Evolutionary conservation across 225 moss, liverwort and hornwort genomes (phyloP), one percentile per base, ranked within the genome.

Genomic region (Physcomitrium patens): DNA sequence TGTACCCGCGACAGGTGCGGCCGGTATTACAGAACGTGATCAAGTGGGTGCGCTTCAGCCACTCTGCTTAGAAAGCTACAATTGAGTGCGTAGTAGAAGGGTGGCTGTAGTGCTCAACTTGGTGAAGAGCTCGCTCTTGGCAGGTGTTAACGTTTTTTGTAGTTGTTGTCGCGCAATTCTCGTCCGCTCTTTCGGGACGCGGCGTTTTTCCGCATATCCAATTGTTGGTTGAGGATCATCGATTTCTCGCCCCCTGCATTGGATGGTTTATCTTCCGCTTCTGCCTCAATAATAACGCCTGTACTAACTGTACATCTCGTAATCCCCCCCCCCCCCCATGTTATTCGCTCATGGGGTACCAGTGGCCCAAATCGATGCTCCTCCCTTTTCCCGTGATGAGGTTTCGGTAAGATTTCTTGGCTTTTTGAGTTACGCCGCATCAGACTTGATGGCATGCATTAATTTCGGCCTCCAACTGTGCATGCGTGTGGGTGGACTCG

Each of bases 181-280:
- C 65, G 80, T 80, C 86, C 80, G 83, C 86, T 86, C 76, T 83
- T 86, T 72, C 22, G 69, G 80, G 80, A 83, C 80, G 86, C 86
- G 86, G 86, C 86, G 75, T 63, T 61, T 48, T 46, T 37, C 65
- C 47, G 47, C 72, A 9, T n/a, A n/a, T 15, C 12, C 20, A 54
- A 73, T 77, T 76, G 58, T 73, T 42, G 54, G 54, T 46, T 43
- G 3, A 56, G 20, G 41, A 65, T 8, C 70, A 70, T 14, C 55
- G 26, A 49, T 60, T 65, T 28, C 31, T 72, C 68, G 45, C 10
- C 28, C 28, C 24, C 67, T 8, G 5, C 79, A 62, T 67, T 60
- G 51, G 47, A 17, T 63, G 22, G 8, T 17, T 54, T 37, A 41
- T 31, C 70, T 48, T 65, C 24, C 2, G 16, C 19, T 13, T 16